Conservation (phyloP, 495 filamentous ascomycete genomes). For the Neurospora sp. region DNA sequence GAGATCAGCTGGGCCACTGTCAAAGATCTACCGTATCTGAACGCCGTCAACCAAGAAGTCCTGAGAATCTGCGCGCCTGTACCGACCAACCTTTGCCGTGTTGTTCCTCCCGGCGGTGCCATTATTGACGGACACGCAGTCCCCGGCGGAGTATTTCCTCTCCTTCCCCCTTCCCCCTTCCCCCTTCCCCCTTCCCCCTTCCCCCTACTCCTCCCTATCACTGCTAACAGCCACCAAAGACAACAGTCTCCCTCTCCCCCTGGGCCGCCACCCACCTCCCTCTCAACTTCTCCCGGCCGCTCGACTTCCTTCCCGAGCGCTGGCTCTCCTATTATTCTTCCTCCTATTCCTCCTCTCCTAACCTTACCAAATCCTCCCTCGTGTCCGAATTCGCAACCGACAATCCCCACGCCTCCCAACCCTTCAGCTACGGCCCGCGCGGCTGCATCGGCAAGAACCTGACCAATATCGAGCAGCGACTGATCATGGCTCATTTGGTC, state of each 20-base stretch:
- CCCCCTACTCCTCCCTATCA: background rate
- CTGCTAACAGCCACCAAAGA: background rate
- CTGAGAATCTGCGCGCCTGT: conserved; percentile 8
- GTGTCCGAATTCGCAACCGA: conserved; percentile 14
- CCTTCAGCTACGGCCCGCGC: conserved; percentile 35
- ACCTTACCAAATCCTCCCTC: too few species aligned
- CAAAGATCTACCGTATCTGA: conserved; percentile 7
- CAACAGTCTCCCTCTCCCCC: conserved; percentile 13
- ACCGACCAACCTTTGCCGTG: conserved; percentile 4
- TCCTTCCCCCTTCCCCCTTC: too few species aligned
- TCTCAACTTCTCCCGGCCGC: conserved; percentile 24
- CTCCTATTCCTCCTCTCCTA: background rate
- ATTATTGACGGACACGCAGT: conserved; percentile 9
- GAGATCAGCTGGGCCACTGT: conserved; percentile 10
- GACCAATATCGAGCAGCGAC: conserved; percentile 17
- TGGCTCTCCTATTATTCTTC: conserved; percentile 23
- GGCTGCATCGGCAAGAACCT: conserved; percentile 39
- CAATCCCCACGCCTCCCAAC: conserved; percentile 10
- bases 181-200: too few species aligned
- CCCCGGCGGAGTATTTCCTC: conserved; percentile 1
- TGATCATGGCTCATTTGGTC: conserved; percentile 5
- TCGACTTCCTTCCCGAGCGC: conserved; percentile 33
- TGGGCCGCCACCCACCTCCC: conserved; percentile 9
- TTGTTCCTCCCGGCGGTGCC: conserved; percentile 3
- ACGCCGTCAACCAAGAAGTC: conserved; percentile 7